Conservation (phyloP, 176 grass and related monocot species). For the Saccharum officinarum region DNA sequence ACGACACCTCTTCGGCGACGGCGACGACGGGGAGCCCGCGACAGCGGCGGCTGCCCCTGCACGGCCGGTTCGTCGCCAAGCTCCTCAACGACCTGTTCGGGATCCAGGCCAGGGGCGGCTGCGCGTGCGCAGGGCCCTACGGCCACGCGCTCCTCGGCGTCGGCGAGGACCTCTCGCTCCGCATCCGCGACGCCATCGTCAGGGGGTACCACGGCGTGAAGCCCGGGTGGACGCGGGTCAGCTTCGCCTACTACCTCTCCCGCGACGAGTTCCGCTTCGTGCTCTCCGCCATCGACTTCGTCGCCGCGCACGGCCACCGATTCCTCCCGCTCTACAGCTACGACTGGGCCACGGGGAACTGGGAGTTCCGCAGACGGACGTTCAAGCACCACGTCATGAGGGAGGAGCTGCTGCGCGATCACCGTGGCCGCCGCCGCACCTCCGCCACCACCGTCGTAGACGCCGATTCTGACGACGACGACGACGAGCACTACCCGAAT, state of each 20-base stretch:
- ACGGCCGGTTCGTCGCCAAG: constrained; percentile 75
- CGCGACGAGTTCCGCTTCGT: constrained; percentile 63
- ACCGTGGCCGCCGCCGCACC: neutral
- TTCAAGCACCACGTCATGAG: constrained; percentile 44
- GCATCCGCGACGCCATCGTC: constrained; percentile 55
- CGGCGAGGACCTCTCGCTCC: constrained; percentile 50
- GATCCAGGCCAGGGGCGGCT: constrained; percentile 80
- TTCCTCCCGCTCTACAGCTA: constrained; percentile 76
- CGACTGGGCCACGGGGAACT: constrained; percentile 75
- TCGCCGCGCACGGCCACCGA: constrained; percentile 66
- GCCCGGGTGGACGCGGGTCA: constrained; percentile 86
- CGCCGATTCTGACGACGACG: neutral
- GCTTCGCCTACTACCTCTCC: constrained; percentile 75
- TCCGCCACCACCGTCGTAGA: neutral
- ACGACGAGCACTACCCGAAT: neutral
- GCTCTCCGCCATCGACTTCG: constrained; percentile 63
- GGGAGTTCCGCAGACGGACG: constrained; percentile 55
- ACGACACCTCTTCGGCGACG: too few relatives aligned
- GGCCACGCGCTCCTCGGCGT: constrained; percentile 70
- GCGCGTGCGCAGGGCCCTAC: constrained; percentile 77
- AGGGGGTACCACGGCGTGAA: constrained; percentile 73
- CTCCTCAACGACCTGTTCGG: constrained; percentile 88
- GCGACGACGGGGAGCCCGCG: neutral
- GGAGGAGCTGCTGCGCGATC: constrained; percentile 34
- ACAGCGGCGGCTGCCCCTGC: constrained; percentile 40